phyloP scores from a whole-genome alignment of 345 rosid species.

The Gossypium raimondii region DNA sequence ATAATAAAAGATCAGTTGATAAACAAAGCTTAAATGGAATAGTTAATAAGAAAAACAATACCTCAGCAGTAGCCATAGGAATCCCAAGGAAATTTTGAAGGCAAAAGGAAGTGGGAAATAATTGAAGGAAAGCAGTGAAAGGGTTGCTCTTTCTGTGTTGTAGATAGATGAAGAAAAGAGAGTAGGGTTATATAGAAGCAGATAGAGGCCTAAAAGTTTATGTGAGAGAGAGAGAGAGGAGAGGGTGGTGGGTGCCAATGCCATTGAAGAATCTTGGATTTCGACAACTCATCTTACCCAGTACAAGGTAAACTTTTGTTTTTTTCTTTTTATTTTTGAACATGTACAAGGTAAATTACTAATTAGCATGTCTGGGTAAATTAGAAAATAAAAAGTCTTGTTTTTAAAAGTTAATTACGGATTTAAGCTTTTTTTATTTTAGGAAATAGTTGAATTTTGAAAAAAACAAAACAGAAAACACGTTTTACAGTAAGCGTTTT shows the following conservation, averaged over 20 bases:
- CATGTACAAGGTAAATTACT: neutral
- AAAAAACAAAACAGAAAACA: too few species aligned
- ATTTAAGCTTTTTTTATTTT: too few species aligned
- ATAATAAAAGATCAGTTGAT: neutral
- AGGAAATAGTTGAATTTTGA: too few species aligned
- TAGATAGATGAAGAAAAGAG: slow-evolving; percentile 22
- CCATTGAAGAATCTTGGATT: slow-evolving; percentile 33
- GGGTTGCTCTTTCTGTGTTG: neutral
- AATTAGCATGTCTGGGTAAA: neutral
- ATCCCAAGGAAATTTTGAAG: neutral
- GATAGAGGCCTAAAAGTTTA: slow-evolving; percentile 2
- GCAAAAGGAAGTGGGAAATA: neutral
- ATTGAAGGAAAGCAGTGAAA: neutral
- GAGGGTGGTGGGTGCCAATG: slow-evolving; percentile 8
- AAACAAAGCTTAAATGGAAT: neutral
- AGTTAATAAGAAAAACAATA: neutral
- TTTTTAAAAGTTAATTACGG: too few species aligned
- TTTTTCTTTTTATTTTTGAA: too few species aligned
- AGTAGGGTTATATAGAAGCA: slow-evolving; percentile 32
- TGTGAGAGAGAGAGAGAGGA: neutral
- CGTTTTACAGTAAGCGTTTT: too few species aligned
- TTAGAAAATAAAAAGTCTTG: too few species aligned
- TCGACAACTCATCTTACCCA: slow-evolving; percentile 38
- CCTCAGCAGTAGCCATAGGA: slow-evolving; percentile 64
- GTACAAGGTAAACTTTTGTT: neutral